phyloP scores from a whole-genome alignment of 257 asterid species.

The Petrea volubilis region DNA sequence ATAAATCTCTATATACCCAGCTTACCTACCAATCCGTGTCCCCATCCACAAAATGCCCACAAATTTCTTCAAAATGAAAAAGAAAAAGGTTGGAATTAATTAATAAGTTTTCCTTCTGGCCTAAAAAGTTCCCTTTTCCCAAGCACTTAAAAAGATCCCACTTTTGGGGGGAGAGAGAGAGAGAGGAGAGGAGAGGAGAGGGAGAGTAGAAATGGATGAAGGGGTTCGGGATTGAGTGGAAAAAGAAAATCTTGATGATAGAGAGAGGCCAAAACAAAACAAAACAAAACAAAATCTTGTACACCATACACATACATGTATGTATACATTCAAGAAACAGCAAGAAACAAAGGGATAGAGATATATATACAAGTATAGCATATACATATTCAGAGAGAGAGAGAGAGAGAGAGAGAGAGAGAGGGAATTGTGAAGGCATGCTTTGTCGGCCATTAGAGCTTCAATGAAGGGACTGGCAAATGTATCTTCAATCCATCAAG shows the following conservation, averaged over 20 bases:
- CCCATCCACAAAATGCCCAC: slow-evolving; percentile 45
- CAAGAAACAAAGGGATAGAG: slow-evolving; percentile 22
- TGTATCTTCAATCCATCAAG: slow-evolving; percentile 35
- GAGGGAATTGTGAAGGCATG: slow-evolving; percentile 53
- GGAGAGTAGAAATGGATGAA: slow-evolving; percentile 6
- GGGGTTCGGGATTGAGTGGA: slow-evolving; percentile 32
- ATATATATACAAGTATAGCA: not conserved
- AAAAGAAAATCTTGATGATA: slow-evolving; percentile 44
- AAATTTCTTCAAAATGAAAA: slow-evolving; percentile 16
- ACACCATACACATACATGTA: not conserved
- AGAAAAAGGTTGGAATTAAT: not conserved
- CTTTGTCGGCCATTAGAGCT: slow-evolving; percentile 93
- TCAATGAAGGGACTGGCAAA: slow-evolving; percentile 48
- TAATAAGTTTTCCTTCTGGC: slow-evolving; percentile 28
- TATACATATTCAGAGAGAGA: not conserved
- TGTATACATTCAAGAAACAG: slow-evolving; percentile 26
- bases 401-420: slow-evolving; percentile 14
- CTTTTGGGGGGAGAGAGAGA: slow-evolving; percentile 29
- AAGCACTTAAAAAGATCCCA: slow-evolving; percentile 56
- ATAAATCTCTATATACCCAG: slow-evolving; percentile 14
- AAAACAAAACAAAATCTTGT: slow-evolving; percentile 17
- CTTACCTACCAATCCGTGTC: slow-evolving; percentile 51
- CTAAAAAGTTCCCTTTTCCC: slow-evolving; percentile 51
- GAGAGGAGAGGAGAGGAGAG: no score
- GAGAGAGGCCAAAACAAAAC: slow-evolving; percentile 31